phyloP scores from a whole-genome alignment of 768 basidiomycete genomes.

The Trametes villosa region DNA sequence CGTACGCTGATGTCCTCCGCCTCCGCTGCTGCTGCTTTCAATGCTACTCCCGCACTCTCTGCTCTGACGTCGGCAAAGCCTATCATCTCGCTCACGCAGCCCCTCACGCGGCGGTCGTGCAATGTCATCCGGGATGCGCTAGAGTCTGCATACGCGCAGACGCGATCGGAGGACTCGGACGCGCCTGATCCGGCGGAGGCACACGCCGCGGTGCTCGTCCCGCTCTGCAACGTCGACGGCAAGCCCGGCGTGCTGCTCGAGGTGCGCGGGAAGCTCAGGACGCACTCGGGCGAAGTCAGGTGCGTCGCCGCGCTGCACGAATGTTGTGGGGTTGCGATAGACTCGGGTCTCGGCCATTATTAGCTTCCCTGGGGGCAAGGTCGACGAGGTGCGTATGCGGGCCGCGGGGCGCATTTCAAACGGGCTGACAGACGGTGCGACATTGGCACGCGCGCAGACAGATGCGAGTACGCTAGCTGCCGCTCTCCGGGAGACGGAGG shows the following conservation, averaged over 20 bases:
- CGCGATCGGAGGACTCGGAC: too few species aligned
- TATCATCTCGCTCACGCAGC: constrained; percentile 38
- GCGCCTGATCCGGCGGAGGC: constrained; percentile 35
- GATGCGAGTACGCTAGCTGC: constrained; percentile 57
- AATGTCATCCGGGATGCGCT: constrained; percentile 37
- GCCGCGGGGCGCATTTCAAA: not conserved
- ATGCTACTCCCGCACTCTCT: not conserved
- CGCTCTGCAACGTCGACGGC: constrained; percentile 73
- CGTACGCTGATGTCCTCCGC: constrained; percentile 28
- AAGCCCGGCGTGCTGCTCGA: constrained; percentile 73
- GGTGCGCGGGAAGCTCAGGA: constrained; percentile 64
- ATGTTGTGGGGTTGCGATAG: not conserved
- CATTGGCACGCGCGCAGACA: constrained; percentile 39
- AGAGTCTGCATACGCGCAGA: constrained; percentile 15
- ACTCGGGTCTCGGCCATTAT: constrained; percentile 9
- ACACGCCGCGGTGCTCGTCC: constrained; percentile 75
- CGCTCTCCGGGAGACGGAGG: constrained; percentile 73
- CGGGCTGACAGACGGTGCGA: not conserved
- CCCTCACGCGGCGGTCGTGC: constrained; percentile 43
- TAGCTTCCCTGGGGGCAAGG: constrained; percentile 80
- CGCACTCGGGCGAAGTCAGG: constrained; percentile 87
- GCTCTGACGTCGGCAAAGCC: constrained; percentile 19
- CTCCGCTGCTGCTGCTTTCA: constrained; percentile 5
- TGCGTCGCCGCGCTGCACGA: constrained; percentile 33
- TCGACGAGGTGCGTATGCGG: constrained; percentile 56